Evolutionary conservation across 345 rosid species (phyloP).

Genomic region (Anacardium occidentale): DNA sequence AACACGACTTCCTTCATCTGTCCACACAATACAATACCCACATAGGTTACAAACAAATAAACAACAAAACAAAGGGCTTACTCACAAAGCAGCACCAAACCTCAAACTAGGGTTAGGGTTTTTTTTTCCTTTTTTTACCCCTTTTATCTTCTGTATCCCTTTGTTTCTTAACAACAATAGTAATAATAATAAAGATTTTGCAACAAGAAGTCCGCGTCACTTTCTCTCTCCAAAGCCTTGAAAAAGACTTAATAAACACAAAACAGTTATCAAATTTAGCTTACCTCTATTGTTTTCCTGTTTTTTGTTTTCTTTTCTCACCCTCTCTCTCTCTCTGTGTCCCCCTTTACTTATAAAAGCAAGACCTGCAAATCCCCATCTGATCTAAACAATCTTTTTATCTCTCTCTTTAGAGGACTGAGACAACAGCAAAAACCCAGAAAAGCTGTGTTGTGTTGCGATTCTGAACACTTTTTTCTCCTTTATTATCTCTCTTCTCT

Average conservation of each 20-base stretch:
- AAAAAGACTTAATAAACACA: background rate
- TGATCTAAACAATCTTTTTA: background rate
- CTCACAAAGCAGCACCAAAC: slow-evolving; percentile 7
- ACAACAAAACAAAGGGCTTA: slow-evolving; percentile 14
- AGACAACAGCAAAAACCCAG: background rate
- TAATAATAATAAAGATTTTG: background rate
- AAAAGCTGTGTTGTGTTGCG: background rate
- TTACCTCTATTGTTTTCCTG: background rate
- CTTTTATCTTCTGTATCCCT: background rate
- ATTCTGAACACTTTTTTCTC: background rate
- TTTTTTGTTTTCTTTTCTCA: background rate
- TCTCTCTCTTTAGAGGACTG: background rate
- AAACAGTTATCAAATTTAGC: background rate
- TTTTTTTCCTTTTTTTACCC: background rate
- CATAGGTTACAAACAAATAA: background rate
- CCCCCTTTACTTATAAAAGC: background rate
- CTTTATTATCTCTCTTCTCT: background rate
- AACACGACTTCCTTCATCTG: background rate
- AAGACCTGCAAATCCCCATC: background rate
- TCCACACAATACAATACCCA: background rate
- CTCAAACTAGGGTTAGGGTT: slow-evolving; percentile 28
- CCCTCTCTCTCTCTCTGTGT: background rate
- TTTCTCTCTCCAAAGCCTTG: slow-evolving; percentile 5
- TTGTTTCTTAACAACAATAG: background rate
- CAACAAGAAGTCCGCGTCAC: background rate